phyloP scores from a whole-genome alignment of 1,284 basidiomycete genomes.

The Sporisorium graminicola region DNA sequence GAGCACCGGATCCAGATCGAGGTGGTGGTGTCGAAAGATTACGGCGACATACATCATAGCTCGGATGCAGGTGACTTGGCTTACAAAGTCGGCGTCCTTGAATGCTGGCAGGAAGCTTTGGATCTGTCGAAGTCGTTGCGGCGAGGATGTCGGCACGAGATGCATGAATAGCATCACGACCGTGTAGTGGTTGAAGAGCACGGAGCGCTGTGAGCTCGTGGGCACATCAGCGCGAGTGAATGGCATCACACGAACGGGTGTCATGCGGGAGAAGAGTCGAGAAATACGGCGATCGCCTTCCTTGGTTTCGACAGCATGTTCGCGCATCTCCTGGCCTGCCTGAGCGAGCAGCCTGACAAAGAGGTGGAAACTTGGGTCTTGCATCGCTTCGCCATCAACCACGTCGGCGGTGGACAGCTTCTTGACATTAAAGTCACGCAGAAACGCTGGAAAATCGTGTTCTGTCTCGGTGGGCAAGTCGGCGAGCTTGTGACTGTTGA shows the following conservation, averaged over 20 bases:
- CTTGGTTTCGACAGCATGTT: slow-evolving; percentile 18
- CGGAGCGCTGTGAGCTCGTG: slow-evolving; percentile 78
- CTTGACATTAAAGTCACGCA: slow-evolving; percentile 73
- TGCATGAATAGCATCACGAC: slow-evolving; percentile 82
- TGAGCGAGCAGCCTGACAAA: slow-evolving; percentile 83
- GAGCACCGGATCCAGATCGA: slow-evolving; percentile 75
- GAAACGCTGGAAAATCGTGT: slow-evolving; percentile 82
- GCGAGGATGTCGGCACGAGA: slow-evolving; percentile 77
- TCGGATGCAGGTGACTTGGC: slow-evolving; percentile 80
- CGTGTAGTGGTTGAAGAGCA: slow-evolving; percentile 87
- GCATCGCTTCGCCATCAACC: slow-evolving; percentile 67
- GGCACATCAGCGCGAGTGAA: slow-evolving; percentile 58
- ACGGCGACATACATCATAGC: slow-evolving; percentile 82
- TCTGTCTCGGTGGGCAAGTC: slow-evolving; percentile 80
- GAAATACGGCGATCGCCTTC: slow-evolving; percentile 73
- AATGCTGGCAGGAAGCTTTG: slow-evolving; percentile 78
- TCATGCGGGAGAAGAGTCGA: slow-evolving; percentile 82
- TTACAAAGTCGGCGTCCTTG: slow-evolving; percentile 77
- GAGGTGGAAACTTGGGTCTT: slow-evolving; percentile 82
- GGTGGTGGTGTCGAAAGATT: slow-evolving; percentile 76
- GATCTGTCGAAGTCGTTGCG: slow-evolving; percentile 76
- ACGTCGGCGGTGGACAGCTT: slow-evolving; percentile 16
- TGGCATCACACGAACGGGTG: slow-evolving; percentile 79
- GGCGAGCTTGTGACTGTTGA: slow-evolving; percentile 82
- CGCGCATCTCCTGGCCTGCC: slow-evolving; percentile 71